Conservation (phyloP, 2,329 filamentous ascomycete genomes). For the Pseudogymnoascus sp. region DNA sequence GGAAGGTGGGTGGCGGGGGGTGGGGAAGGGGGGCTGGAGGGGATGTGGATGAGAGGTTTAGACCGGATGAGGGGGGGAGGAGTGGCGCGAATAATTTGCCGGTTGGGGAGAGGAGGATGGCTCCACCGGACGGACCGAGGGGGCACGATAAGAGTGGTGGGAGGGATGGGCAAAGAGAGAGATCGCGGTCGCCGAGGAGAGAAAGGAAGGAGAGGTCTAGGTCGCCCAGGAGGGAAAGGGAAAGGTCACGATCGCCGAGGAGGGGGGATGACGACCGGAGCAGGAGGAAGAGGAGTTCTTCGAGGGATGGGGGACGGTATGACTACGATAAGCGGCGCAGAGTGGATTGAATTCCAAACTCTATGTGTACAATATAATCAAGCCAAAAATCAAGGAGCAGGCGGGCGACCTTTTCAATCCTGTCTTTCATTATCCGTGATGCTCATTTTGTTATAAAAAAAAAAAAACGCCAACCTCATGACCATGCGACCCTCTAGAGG, state of each 20-base stretch:
- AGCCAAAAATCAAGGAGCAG: neutral
- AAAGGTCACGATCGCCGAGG: neutral
- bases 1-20: conserved; percentile 20
- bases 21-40: conserved; percentile 33
- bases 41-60: conserved; percentile 59
- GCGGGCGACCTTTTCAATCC: conserved; percentile 9
- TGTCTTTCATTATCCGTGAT: conserved; percentile 12
- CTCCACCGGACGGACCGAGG: no score
- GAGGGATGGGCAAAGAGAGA: conserved; percentile 29
- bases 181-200: conserved; percentile 44
- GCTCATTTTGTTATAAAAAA: conserved; percentile 8
- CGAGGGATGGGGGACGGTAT: conserved; percentile 43
- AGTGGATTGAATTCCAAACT: conserved; percentile 35
- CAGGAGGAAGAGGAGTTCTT: conserved; percentile 49
- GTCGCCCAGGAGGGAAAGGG: conserved; percentile 37
- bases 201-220: conserved; percentile 37
- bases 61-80: conserved; percentile 51
- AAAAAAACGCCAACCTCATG: conserved; percentile 5
- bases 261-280: conserved; percentile 35
- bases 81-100: conserved; percentile 65
- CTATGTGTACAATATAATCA: conserved; percentile 10
- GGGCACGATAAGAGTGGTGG: no score
- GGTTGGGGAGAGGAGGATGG: conserved; percentile 53
- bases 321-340: conserved; percentile 51
- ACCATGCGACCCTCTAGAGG: neutral